These are phyloP conservation scores for Terfezia boudieri DNA, from an alignment of 495 filamentous ascomycete species.

Conservation along the genomic window DNA sequence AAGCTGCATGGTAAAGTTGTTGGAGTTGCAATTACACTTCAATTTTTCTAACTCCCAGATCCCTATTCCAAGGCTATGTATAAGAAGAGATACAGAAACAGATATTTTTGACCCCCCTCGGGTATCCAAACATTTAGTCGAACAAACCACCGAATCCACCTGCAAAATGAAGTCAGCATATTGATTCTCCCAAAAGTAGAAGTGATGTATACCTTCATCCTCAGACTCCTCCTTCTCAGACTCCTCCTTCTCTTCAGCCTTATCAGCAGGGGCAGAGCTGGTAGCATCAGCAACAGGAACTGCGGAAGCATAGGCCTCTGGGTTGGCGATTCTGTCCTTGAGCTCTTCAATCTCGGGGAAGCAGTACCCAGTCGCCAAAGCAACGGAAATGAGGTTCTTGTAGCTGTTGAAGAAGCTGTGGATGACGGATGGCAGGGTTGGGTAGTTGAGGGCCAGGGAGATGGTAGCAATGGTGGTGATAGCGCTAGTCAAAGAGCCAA, in stretches of 20 bases:
- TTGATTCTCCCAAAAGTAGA: too few relatives aligned
- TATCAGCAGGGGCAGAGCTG: constrained; percentile 25
- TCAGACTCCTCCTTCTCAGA: constrained; percentile 40
- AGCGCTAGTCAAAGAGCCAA: constrained; percentile 59
- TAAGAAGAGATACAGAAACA: constrained; percentile 19
- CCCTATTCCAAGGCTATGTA: constrained; percentile 12
- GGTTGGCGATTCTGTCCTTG: constrained; percentile 98
- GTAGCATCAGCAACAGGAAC: constrained; percentile 43
- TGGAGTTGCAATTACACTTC: constrained; percentile 4
- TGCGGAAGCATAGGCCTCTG: constrained; percentile 70
- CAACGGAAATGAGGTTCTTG: constrained; percentile 89
- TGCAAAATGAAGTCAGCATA: constrained; percentile 20
- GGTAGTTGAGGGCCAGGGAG: constrained; percentile 80
- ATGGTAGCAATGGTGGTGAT: constrained; percentile 70
- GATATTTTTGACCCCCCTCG: constrained; percentile 12
- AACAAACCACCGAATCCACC: constrained; percentile 53
- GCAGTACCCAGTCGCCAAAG: constrained; percentile 72
- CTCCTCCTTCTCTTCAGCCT: constrained; percentile 28
- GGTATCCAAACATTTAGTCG: constrained; percentile 15
- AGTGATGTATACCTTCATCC: constrained; percentile 29
- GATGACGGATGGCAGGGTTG: constrained; percentile 85
- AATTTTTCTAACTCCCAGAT: constrained; percentile 18
- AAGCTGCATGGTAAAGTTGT: too few relatives aligned
- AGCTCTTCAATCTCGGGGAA: constrained; percentile 93
- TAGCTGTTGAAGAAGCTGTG: constrained; percentile 90